Evolutionary conservation across 1,284 basidiomycete species (phyloP), one percentile per base, ranked within the genome.

Genomic region (Puccinia hordei): DNA sequence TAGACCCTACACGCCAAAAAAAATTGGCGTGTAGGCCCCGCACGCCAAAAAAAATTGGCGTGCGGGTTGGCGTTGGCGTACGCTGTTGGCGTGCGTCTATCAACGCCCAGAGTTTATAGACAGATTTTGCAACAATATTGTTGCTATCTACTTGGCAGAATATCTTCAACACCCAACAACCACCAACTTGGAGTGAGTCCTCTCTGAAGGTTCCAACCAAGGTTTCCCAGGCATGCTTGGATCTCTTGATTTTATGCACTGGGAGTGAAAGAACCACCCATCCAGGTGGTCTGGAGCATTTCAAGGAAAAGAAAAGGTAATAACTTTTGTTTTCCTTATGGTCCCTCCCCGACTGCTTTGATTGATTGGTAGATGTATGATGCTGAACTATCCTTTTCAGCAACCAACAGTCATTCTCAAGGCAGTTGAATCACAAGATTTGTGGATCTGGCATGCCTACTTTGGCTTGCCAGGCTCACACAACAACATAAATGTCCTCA

Each of bases 381-480:
- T 53, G 9, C 22, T 53, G 9, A 12, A 17, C 22, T 8, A 53
- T 53, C 10, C 51, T 12, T 35, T 35, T 9, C 59, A 65, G 35
- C 38, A 9, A n/a, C 76, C 65, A 15, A 78, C 65, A 17, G 12
- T 78, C 33, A 53, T 69, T 22, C 33, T 71, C 27, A 66, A 78
- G 38, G 66, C 63, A 22, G 66, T 78, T 6, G 46, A 51, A 27
- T 69, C 33, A 0, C 51, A 78, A 27, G 51, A 78, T 33, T 38
- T 57, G 24, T 69, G 76, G 66, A 41, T 78, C 53, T 80, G 65
- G 65, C n/a, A 77, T n/a, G n/a, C n/a, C n/a, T n/a, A n/a, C n/a
- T n/a, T n/a, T n/a, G n/a, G n/a, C n/a, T n/a, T n/a, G n/a, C n/a
- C n/a, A n/a, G n/a, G n/a, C n/a, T n/a, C n/a, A n/a, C n/a, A n/a